phyloP scores from a whole-genome alignment of 208 protist genomes.

The Crithidia sp. region DNA sequence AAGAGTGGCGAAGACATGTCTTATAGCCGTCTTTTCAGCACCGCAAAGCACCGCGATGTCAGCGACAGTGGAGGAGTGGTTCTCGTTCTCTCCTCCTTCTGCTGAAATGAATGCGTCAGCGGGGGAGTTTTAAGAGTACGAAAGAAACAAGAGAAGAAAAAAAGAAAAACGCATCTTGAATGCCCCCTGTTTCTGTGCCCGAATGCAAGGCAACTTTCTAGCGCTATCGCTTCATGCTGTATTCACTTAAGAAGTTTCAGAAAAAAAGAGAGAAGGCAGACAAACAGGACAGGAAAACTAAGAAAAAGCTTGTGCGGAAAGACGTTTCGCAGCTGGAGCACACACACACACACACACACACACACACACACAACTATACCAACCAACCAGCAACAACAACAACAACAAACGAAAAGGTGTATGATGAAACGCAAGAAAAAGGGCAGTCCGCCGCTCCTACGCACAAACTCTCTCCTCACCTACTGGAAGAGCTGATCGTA shows the following conservation, averaged over 20 bases:
- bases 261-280: neutral
- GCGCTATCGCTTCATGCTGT: neutral
- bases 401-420: slow-evolving; percentile 16
- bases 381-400: neutral
- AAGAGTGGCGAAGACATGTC: too few relatives aligned
- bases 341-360: too few relatives aligned
- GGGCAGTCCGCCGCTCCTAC: too few relatives aligned
- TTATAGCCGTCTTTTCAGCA: too few relatives aligned
- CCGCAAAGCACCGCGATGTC: too few relatives aligned
- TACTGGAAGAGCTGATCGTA: slow-evolving; percentile 44
- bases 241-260: neutral
- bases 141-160: neutral
- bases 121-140: neutral
- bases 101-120: too few relatives aligned
- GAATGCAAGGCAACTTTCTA: neutral
- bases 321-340: too few relatives aligned
- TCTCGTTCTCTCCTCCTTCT: too few relatives aligned
- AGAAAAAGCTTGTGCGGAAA: too few relatives aligned
- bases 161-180: neutral
- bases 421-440: neutral
- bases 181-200: neutral
- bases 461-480: neutral
- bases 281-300: neutral
- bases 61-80: too few relatives aligned
- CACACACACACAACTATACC: too few relatives aligned